Evolutionary conservation across 345 rosid genomes (phyloP).

Genomic region (Eucalyptus marginata): DNA sequence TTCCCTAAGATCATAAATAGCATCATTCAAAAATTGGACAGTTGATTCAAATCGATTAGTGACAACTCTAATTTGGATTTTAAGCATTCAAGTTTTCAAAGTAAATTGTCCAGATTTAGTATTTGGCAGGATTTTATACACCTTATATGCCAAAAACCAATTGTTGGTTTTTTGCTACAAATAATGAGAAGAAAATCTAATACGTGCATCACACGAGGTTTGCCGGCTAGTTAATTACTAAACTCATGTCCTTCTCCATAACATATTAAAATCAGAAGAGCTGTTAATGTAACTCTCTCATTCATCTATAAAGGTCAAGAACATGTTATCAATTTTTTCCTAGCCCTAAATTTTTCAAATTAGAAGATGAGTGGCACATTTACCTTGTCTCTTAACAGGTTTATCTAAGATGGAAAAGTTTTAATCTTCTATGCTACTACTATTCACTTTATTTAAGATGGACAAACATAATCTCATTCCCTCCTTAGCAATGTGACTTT

Average conservation of each 20-base stretch:
- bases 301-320: neutral
- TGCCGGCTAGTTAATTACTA: neutral
- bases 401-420: neutral
- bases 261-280: neutral
- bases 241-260: neutral
- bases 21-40: neutral
- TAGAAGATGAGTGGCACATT: neutral
- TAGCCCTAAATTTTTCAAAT: neutral
- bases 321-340: neutral
- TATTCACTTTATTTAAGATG: neutral
- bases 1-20: too few species aligned
- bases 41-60: neutral
- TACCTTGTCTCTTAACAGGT: neutral
- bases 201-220: neutral
- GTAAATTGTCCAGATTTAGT: neutral
- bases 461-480: neutral
- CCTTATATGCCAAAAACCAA: neutral
- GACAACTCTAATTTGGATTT: neutral
- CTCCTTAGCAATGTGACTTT: neutral
- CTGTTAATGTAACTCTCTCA: neutral
- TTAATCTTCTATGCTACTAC: neutral
- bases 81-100: neutral
- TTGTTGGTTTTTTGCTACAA: neutral
- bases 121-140: neutral
- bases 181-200: neutral